Percentiles rank a stretch among this genome's conserved stretches.
phyloP scores from a whole-genome alignment of 345 rosid genomes.

The Dimocarpus longan region DNA sequence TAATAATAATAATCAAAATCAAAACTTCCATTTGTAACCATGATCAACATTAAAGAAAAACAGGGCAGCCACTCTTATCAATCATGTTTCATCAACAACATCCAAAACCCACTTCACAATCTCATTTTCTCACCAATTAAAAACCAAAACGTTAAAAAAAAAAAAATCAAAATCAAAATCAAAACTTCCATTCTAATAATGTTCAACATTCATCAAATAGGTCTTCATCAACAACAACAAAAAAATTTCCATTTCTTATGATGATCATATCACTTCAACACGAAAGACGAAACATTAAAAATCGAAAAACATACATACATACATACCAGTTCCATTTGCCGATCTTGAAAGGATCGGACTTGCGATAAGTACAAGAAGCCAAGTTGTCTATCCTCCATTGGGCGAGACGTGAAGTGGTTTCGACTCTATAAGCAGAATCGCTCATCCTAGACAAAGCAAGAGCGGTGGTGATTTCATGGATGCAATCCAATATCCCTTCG shows the following conservation, averaged over 20 bases:
- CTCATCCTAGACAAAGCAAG: slow-evolving; percentile 89
- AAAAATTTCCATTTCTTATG: too few relatives aligned
- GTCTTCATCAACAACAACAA: too few relatives aligned
- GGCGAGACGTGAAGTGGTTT: slow-evolving; percentile 90
- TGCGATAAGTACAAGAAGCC: slow-evolving; percentile 85
- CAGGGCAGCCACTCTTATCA: too few relatives aligned
- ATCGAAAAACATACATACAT: background rate
- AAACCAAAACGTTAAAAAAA: background rate
- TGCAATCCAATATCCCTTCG: slow-evolving; percentile 85
- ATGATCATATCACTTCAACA: too few relatives aligned
- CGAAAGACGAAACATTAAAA: too few relatives aligned
- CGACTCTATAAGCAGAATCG: slow-evolving; percentile 83
- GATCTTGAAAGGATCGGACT: slow-evolving; percentile 97
- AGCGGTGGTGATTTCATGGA: slow-evolving; percentile 88
- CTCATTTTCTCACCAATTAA: too few relatives aligned
- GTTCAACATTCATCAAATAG: too few relatives aligned
- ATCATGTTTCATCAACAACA: too few relatives aligned
- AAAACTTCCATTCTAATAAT: too few relatives aligned
- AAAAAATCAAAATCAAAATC: background rate
- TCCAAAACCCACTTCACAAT: too few relatives aligned
- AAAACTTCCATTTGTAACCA: background rate
- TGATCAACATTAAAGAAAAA: background rate
- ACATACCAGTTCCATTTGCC: slow-evolving; percentile 91
- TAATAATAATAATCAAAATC: background rate
- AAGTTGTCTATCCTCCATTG: slow-evolving; percentile 96